Conservation (phyloP, 1,139 yeast genomes). For the Martiniozyma asiatica region DNA sequence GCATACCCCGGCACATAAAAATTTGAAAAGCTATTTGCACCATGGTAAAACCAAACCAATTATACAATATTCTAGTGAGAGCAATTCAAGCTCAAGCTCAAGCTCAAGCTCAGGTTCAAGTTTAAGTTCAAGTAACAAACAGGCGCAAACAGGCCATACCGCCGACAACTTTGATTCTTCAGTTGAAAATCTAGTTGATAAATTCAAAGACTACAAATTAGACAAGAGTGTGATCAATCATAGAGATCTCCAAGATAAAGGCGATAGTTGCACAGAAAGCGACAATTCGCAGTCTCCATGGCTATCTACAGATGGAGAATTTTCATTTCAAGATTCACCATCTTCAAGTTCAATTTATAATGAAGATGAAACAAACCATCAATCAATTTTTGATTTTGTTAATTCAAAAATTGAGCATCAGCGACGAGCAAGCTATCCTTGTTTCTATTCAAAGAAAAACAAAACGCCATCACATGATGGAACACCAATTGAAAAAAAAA, state of each 20-base stretch:
- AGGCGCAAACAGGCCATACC: slow-evolving; percentile 1
- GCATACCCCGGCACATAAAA: background rate
- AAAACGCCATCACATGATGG: background rate
- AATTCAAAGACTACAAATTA: background rate
- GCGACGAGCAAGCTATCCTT: slow-evolving; percentile 7
- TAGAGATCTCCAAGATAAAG: background rate
- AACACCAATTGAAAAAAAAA: background rate
- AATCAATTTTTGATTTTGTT: slow-evolving; percentile 9
- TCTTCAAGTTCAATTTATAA: background rate
- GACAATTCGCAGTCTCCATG: slow-evolving; percentile 1
- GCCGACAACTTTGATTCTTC: too few relatives aligned
- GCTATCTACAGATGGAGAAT: background rate
- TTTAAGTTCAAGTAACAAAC: background rate
- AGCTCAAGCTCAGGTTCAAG: background rate
- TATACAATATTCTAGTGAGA: slow-evolving; percentile 1
- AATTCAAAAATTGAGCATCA: slow-evolving; percentile 10
- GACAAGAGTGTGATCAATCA: background rate
- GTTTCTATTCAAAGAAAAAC: slow-evolving; percentile 3
- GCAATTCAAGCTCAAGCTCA: background rate
- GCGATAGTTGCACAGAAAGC: background rate
- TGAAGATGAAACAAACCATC: background rate
- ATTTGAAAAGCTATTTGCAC: too few relatives aligned
- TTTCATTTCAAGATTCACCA: background rate
- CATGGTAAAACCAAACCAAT: too few relatives aligned
- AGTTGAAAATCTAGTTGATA: background rate